phyloP scores from a whole-genome alignment of 2,329 filamentous ascomycete species.

The Cladosporium cucumerinum region DNA sequence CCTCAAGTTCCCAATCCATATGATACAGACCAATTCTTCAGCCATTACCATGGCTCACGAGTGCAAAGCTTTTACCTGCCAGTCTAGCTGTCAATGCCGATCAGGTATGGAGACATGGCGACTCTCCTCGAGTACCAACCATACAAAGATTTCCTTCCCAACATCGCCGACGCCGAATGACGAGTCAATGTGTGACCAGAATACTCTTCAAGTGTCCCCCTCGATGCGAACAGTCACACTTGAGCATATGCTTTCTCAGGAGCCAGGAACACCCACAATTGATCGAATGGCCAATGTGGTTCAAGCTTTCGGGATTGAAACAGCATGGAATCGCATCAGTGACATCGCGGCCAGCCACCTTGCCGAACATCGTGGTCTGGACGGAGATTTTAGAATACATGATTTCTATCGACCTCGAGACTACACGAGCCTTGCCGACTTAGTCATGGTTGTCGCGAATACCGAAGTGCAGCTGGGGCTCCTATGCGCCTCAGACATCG shows the following conservation, averaged over 20 bases:
- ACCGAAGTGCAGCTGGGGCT: not conserved
- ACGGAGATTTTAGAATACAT: not conserved
- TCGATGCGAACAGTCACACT: not conserved
- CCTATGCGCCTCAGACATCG: not conserved
- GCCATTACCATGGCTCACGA: not conserved
- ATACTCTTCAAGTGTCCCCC: not conserved
- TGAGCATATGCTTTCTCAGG: not conserved
- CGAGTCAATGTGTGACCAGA: not conserved
- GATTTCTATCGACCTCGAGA: not conserved
- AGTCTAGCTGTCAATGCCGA: not conserved
- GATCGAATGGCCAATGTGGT: not conserved
- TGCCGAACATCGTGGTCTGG: not conserved
- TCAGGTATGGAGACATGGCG: not conserved
- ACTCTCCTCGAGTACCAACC: not conserved
- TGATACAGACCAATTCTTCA: not conserved
- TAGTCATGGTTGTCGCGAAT: not conserved
- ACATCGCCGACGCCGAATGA: not conserved
- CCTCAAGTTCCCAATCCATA: not conserved
- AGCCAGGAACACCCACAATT: not conserved
- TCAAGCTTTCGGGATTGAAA: not conserved
- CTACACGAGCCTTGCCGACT: not conserved
- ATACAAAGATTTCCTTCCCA: not conserved
- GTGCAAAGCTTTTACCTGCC: not conserved
- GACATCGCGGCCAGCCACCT: not conserved
- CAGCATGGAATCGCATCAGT: not conserved